Conservation (phyloP, 2,329 filamentous ascomycete species). For the Coniochaeta prunicola region DNA sequence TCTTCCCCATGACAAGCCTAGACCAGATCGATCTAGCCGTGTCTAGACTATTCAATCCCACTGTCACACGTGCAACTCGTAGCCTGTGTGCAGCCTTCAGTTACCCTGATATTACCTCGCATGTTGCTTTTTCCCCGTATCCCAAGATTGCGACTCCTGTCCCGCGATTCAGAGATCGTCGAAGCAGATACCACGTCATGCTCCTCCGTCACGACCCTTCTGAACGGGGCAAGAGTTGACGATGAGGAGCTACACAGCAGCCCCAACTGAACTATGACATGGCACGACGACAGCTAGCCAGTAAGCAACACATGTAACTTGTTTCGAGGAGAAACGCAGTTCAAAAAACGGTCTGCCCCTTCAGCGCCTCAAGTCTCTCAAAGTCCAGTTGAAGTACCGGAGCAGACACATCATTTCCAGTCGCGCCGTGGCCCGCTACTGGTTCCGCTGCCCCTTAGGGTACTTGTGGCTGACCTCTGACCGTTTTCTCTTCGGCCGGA, state of each 20-base stretch:
- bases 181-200: not conserved
- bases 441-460: not conserved
- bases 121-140: not conserved
- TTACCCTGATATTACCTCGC: not conserved
- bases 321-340: not conserved
- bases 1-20: not conserved
- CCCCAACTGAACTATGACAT: not conserved
- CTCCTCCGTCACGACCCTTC: not conserved
- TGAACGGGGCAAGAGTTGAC: not conserved
- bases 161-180: not conserved
- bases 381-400: not conserved
- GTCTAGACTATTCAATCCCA: not conserved
- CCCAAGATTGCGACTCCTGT: not conserved
- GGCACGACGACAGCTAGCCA: not conserved
- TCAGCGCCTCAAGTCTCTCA: not conserved
- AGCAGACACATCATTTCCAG: not conserved
- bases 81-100: not conserved
- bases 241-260: not conserved
- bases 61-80: not conserved
- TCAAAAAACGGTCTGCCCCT: not conserved
- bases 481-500: not conserved
- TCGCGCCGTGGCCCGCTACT: not conserved
- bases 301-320: not conserved
- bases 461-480: not conserved
- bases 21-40: not conserved